Percentiles rank a stretch among this genome's conserved stretches.
Conservation (phyloP, 108 stramenopile species). For the Conticribra weissflogii region DNA sequence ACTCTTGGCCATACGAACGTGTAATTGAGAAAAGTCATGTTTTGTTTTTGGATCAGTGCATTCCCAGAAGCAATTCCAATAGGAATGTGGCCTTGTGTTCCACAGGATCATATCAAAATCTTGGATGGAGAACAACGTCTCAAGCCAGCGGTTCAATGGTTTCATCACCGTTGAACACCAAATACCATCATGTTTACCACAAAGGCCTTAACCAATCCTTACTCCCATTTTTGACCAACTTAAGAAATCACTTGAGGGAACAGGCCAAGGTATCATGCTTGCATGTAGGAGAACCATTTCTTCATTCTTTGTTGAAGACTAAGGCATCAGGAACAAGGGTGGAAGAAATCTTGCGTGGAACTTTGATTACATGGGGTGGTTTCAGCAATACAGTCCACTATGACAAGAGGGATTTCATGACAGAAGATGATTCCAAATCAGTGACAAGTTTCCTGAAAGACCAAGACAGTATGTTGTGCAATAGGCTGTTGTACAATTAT, state of each 20-base stretch:
- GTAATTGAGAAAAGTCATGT: no score
- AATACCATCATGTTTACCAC: background rate
- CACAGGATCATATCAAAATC: background rate
- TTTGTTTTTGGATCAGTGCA: no score
- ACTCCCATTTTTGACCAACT: background rate
- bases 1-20: no score
- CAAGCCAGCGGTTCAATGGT: background rate
- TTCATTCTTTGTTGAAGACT: background rate
- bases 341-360: background rate
- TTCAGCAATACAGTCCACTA: background rate
- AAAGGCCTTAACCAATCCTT: background rate
- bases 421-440: background rate
- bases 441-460: background rate
- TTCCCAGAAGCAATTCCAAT: no score
- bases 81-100: no score
- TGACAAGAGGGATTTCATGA: background rate
- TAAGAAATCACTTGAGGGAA: background rate
- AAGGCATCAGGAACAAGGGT: background rate
- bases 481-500: background rate
- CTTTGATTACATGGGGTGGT: background rate
- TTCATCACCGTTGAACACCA: background rate
- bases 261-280: background rate
- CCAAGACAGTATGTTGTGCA: background rate
- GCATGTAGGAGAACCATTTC: background rate
- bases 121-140: background rate